Percentiles rank a stretch among this genome's conserved stretches.
These are phyloP conservation scores for Arctium minus DNA, from an alignment of 129 eudicot species.

Conservation along the genomic window DNA sequence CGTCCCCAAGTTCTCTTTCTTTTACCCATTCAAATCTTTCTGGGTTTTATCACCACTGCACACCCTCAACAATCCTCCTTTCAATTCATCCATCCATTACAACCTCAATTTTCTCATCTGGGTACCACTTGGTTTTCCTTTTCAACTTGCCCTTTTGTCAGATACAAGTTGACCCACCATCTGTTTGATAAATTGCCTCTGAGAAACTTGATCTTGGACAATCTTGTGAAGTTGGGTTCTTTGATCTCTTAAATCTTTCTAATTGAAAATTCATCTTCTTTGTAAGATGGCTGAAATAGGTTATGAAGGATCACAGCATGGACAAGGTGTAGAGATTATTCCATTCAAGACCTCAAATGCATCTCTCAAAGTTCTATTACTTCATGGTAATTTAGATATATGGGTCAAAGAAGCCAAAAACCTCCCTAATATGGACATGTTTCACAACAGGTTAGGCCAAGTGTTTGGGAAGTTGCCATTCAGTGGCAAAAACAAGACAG, in stretches of 20 bases:
- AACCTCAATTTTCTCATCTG: not conserved
- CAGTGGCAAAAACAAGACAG: conserved; percentile 22
- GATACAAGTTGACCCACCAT: conserved; percentile 2
- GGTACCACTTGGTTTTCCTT: not conserved
- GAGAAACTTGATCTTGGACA: conserved; percentile 19
- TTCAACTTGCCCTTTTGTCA: not conserved
- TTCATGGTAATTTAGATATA: conserved; percentile 47
- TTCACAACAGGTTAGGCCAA: conserved; percentile 33
- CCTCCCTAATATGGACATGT: conserved; percentile 41
- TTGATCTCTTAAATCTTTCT: conserved; percentile 1
- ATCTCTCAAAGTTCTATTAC: conserved; percentile 26
- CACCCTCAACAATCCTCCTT: not conserved
- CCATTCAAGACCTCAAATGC: conserved; percentile 31
- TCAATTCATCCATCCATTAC: not conserved
- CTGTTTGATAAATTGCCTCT: conserved; percentile 22
- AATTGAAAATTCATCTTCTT: conserved; percentile 1
- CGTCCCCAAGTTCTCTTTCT: not conserved
- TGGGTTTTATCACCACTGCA: conserved; percentile 3
- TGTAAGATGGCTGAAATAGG: conserved; percentile 21
- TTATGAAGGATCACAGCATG: conserved; percentile 27
- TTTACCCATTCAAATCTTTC: conserved; percentile 12
- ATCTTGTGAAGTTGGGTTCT: conserved; percentile 8
- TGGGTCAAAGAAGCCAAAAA: conserved; percentile 41
- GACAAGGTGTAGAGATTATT: conserved; percentile 25
- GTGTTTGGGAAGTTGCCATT: conserved; percentile 30